Base-by-base conservation (phyloP, 495 filamentous ascomycete genomes). In the Sabuloglossum arenarium region DNA sequence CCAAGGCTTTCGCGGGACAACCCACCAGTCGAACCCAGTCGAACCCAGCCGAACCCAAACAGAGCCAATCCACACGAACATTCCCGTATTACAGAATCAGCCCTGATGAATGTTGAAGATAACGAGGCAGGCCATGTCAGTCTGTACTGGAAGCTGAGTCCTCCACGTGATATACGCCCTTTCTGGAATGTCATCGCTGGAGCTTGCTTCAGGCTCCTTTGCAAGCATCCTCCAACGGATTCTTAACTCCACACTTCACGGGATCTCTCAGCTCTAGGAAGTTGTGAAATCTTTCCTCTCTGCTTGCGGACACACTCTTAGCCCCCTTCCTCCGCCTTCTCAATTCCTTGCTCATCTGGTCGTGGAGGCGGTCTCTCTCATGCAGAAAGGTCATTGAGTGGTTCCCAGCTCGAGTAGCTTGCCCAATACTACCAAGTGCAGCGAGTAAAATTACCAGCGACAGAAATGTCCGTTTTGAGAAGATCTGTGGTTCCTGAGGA, bases 381-480 rank as follows among this genome's bases (percentile, higher is more conserved):
- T 86, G 75, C 51, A 87, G 63, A 56, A 82, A 68, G 21, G 68
- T 74, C 23, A 67, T 65, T 19, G 78, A 74, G 54, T 77, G 66
- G 28, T 73, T 68, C n/a, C 69, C 75, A 11, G 84, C 80, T 62
- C 82, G 73, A 0, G 79, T 79, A 1, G 78, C 79, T 60, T 91
- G 84, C 23, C 77, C 72, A 45, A 85, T 73, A 16, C 75, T 74
- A 0, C 84, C 88, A 12, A 89, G 61, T 5, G 80, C 62, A 21
- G 80, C 74, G 6, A 90, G 71, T 11, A 85, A 60, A 42, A 81
- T 69, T 6, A 96, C 65, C 24, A 94, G 66, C 6, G 70, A 66
- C 16, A 81, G 67, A 62, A 98, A 96, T n/a, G 75, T 75, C 19
- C 75, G 71, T 60, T 94, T 91, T 32, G 82, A 84, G 58, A 84